Conservation (phyloP, 768 basidiomycete species). For the Tylopilus plumbeoviolaceoides region DNA sequence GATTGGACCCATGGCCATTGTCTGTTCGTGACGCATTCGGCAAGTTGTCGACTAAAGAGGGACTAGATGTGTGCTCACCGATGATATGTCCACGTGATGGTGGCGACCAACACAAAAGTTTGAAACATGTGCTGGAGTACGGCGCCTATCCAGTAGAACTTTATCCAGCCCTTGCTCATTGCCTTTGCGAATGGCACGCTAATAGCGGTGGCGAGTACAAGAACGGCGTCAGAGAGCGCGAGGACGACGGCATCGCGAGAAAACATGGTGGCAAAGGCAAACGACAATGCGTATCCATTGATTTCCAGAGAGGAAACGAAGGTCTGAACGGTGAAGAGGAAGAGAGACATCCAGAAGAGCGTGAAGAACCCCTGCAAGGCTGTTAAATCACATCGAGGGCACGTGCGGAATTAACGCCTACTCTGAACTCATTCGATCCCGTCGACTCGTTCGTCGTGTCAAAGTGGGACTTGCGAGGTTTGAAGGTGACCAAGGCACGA, state of each 20-base stretch:
- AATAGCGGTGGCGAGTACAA: slow-evolving; percentile 70
- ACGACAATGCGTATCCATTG: slow-evolving; percentile 73
- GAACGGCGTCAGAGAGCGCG: slow-evolving; percentile 77
- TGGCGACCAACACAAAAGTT: slow-evolving; percentile 61
- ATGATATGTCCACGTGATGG: slow-evolving; percentile 89
- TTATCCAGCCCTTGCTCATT: slow-evolving; percentile 73
- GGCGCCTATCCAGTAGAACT: slow-evolving; percentile 72
- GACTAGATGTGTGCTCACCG: slow-evolving; percentile 39
- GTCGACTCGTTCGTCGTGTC: slow-evolving; percentile 76
- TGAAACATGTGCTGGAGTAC: slow-evolving; percentile 81
- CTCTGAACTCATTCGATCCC: slow-evolving; percentile 81
- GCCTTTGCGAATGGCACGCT: slow-evolving; percentile 85
- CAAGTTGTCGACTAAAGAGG: not conserved
- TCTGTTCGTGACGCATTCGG: slow-evolving; percentile 33
- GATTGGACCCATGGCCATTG: slow-evolving; percentile 99
- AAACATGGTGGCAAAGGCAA: slow-evolving; percentile 82
- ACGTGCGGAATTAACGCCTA: slow-evolving; percentile 23
- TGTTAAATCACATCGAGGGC: slow-evolving; percentile 3
- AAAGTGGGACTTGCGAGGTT: slow-evolving; percentile 80
- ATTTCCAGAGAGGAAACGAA: slow-evolving; percentile 74
- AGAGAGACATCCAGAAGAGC: slow-evolving; percentile 90
- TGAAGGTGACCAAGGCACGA: slow-evolving; percentile 80
- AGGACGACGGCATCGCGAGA: slow-evolving; percentile 80
- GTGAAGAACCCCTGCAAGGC: slow-evolving; percentile 79
- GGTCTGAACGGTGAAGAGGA: slow-evolving; percentile 74